Evolutionary conservation across 192 early-diverging fungal genomes (phyloP), one percentile per base, ranked within the genome.

Genomic region (Coemansia sp.): DNA sequence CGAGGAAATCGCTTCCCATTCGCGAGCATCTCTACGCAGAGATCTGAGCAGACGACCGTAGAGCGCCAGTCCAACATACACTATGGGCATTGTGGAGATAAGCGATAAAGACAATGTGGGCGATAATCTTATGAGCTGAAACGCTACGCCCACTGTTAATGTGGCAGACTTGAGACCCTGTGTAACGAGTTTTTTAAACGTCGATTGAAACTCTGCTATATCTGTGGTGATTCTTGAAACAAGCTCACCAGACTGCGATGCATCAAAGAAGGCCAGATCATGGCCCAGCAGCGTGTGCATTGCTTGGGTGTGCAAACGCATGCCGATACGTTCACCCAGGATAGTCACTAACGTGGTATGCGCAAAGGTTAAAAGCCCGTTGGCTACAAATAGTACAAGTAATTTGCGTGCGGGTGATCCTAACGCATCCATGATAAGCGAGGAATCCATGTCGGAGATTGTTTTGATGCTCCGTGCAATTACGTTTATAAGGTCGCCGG

Each of bases 241-340:
- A 38, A 91, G 67, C 37, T 83, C 85, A 3, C 86, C 85, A 22
- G 83, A 81, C 62, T 80, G 76, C 61, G 87, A 71, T 8, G 56
- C 43, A 68, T 91, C 89, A 60, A 89, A 87, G 70, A 89, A 91
- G 36, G 80, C 75, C 61, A 91, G 79, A 60, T 91, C 89, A 64
- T 89, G 88, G 53, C 43, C 61, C 11, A 91, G 67, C 60, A 91
- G 83, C 38, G 86, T 72, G 0, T 67, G 52, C 65, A 89, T 85
- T 4, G 87, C 75, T 37, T 74, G 74, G 20, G 59, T n/a, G 28
- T 85, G 85, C 60, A 90, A 70, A 7, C 89, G 83, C 51, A 66
- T 41, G 2, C 86, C 85, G 0, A 90, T 67, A n/a, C 85, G 83
- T 70, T 89, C 89, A 51, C 89, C 89, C 64, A 90, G 78, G 2